A percentile compares a stretch with the other conserved stretches of the same genome.
These are phyloP conservation scores for Tephrocybe rancida DNA, from an alignment of 768 basidiomycete genomes.

Conservation along the genomic window DNA sequence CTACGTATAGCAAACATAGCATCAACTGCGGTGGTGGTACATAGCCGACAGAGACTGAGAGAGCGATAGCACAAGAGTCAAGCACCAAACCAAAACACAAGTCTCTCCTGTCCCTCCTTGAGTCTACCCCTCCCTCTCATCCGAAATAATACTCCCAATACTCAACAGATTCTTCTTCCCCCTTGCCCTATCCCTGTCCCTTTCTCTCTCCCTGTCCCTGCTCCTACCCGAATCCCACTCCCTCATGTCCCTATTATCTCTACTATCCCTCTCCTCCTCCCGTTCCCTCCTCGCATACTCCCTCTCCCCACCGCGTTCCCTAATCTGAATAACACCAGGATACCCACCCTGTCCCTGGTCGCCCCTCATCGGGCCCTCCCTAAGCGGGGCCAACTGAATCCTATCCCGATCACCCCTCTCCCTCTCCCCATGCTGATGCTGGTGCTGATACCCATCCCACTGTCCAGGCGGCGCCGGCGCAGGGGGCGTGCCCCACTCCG, in stretches of 20 bases:
- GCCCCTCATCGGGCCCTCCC: conserved; percentile 19
- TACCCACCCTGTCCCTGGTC: conserved; percentile 16
- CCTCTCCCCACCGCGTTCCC: conserved; percentile 8
- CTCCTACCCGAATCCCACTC: conserved; percentile 12
- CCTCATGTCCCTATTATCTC: conserved; percentile 4
- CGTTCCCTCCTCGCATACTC: background rate
- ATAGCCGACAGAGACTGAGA: too few relatives aligned
- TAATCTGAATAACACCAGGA: conserved; percentile 37
- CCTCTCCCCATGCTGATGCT: background rate
- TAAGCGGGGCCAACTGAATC: conserved; percentile 61
- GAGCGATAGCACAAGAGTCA: too few relatives aligned
- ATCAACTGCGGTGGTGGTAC: too few relatives aligned
- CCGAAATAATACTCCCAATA: conserved; percentile 70
- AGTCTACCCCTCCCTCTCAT: conserved; percentile 6
- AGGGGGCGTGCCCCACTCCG: background rate
- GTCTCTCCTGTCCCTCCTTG: too few relatives aligned
- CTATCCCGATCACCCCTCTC: conserved; percentile 31
- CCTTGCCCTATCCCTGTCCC: conserved; percentile 17
- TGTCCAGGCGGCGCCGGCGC: background rate
- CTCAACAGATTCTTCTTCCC: conserved; percentile 70
- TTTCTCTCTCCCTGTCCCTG: conserved; percentile 15
- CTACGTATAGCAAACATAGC: too few relatives aligned
- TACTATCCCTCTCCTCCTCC: conserved; percentile 10
- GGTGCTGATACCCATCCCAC: conserved; percentile 1
- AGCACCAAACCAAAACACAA: too few relatives aligned